A percentile compares a stretch with the other conserved stretches of the same genome.
Evolutionary conservation across 2,329 filamentous ascomycete genomes (phyloP).

Genomic region (Boeremia exigua): DNA sequence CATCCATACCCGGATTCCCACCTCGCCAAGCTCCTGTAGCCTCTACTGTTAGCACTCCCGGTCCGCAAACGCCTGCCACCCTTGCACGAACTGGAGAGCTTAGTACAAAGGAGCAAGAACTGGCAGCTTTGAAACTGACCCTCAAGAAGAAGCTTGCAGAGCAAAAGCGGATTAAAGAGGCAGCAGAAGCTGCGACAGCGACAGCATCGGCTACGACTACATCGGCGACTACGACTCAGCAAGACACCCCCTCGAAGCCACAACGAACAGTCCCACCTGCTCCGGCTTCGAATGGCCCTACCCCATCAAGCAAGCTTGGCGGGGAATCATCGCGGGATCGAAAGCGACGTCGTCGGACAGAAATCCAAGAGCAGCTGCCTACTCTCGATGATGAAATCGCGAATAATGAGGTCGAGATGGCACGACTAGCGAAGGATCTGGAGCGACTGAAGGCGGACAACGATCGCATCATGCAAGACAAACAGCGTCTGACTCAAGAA

Average conservation of each 20-base stretch:
- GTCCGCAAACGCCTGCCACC: slow-evolving; percentile 46
- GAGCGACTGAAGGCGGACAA: slow-evolving; percentile 49
- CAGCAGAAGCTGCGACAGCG: slow-evolving; percentile 19
- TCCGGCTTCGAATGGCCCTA: no score
- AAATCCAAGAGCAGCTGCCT: slow-evolving; percentile 57
- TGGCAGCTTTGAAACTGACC: slow-evolving; percentile 51
- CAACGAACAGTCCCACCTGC: no score
- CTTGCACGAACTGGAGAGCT: slow-evolving; percentile 52
- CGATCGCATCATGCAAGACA: slow-evolving; percentile 49
- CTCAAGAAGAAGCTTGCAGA: slow-evolving; percentile 38
- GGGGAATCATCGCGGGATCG: slow-evolving; percentile 13
- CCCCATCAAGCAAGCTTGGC: background rate
- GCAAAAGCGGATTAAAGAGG: slow-evolving; percentile 29
- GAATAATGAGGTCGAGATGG: slow-evolving; percentile 46
- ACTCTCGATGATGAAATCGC: slow-evolving; percentile 55
- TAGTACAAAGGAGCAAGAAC: slow-evolving; percentile 55
- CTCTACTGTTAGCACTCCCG: slow-evolving; percentile 41
- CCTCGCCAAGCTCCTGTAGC: slow-evolving; percentile 31
- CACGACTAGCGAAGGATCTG: slow-evolving; percentile 54
- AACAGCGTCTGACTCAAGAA: slow-evolving; percentile 54
- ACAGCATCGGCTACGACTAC: slow-evolving; percentile 7
- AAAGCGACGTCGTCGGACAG: slow-evolving; percentile 50
- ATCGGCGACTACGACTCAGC: background rate
- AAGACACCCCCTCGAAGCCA: background rate
- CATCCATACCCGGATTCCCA: slow-evolving; percentile 32